Evolutionary conservation across 163 green algal genomes (phyloP), one percentile per base, ranked within the genome.

Genomic region (Scenedesmus sp.): DNA sequence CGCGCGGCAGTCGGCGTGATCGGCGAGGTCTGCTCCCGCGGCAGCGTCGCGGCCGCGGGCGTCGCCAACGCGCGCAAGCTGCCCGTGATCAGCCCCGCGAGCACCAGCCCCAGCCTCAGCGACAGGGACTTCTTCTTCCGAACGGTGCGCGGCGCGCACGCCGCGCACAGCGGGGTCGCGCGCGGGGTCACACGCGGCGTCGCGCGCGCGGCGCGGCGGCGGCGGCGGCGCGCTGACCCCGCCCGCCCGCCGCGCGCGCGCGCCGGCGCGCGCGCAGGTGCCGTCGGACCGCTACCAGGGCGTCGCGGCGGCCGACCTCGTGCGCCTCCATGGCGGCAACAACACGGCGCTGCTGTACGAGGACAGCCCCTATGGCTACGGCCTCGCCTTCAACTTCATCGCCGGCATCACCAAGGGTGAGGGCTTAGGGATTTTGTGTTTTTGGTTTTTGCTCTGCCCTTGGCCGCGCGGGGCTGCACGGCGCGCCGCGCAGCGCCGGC

Each of bases 381-480:
- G 74, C 13, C 34, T 81, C 24, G 63, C 74, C 7, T 75, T 75
- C 63, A 69, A 47, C 39, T 81, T 81, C 51, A 81, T 75, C 15
- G 74, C 74, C 15, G 62, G 24, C 4, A 75, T 75, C 39, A 81
- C 74, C 20, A 56, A 54, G 22, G 45, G 62, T n/a, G n/a, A n/a
- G n/a, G n/a, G n/a, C n/a, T n/a, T n/a, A n/a, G n/a, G n/a, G n/a
- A n/a, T n/a, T n/a, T n/a, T 62, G 6, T 62, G n/a, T 26, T 36
- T 3, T 13, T 24, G 51, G n/a, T 31, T 31, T 4, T 29, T 1
- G 11, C 51, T 2, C 20, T 31, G 15, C 51, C 15, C 5, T 24
- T 60, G 51, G 9, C 28, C 24, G 28, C n/a, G n/a, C n/a, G n/a
- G n/a, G 20, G 20, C 28, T 5, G 10, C 50, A 5, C 9, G n/a